Percentiles rank a stretch among this genome's conserved stretches.
Conservation (phyloP, 1,139 yeast species). For the Hyphopichia fennica region DNA sequence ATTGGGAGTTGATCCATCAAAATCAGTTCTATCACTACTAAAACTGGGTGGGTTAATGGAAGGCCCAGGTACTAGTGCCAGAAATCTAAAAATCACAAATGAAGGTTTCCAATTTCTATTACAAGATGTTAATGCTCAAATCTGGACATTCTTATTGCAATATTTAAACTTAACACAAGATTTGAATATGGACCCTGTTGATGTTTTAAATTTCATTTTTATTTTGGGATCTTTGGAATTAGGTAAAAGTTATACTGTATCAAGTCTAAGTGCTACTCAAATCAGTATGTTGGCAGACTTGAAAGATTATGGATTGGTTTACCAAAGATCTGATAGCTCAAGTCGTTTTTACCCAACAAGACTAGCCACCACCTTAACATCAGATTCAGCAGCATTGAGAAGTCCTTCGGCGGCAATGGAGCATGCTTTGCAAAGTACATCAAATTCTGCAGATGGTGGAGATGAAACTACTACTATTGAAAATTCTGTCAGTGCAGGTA, state of each 20-base stretch:
- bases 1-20: conserved; percentile 61
- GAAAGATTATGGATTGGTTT: conserved; percentile 88
- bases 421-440: conserved; percentile 46
- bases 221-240: conserved; percentile 89
- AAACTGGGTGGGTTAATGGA: conserved; percentile 88
- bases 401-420: conserved; percentile 71
- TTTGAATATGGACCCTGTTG: conserved; percentile 92
- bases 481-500: conserved; percentile 12
- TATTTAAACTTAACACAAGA: conserved; percentile 83
- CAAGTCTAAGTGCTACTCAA: conserved; percentile 78
- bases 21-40: conserved; percentile 63
- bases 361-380: conserved; percentile 85
- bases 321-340: conserved; percentile 64
- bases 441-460: conserved; percentile 21
- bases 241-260: conserved; percentile 79
- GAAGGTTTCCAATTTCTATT: conserved; percentile 90
- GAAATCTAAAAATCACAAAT: conserved; percentile 72
- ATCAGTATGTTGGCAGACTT: conserved; percentile 84
- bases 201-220: conserved; percentile 88
- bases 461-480: conserved; percentile 4
- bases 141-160: conserved; percentile 88
- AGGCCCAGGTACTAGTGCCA: conserved; percentile 33
- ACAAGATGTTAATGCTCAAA: conserved; percentile 91
- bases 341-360: conserved; percentile 85
- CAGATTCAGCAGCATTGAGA: conserved; percentile 71